These are phyloP conservation scores for Globisporangium cederbergense DNA, from an alignment of 352 stramenopile species.

Conservation along the genomic window DNA sequence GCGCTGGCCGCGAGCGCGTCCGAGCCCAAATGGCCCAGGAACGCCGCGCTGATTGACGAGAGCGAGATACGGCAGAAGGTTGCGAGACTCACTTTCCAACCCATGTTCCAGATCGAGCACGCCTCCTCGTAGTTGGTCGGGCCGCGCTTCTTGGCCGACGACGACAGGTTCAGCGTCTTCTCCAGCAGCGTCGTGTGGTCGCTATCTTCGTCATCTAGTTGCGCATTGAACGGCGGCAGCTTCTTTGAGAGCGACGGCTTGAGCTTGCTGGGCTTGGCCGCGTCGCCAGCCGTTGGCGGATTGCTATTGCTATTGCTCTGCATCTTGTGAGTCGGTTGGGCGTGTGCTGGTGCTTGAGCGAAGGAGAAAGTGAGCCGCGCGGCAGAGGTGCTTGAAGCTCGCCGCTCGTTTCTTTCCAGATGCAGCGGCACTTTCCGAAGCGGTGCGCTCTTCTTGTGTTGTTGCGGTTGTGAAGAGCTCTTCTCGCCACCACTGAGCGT, in stretches of 20 bases:
- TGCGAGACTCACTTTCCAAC: slow-evolving; percentile 79
- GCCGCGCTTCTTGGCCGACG: not conserved
- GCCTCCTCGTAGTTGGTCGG: slow-evolving; percentile 42
- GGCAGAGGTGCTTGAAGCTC: slow-evolving; percentile 19
- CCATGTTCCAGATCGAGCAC: slow-evolving; percentile 75
- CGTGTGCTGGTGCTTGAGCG: not conserved
- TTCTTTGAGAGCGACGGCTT: slow-evolving; percentile 3
- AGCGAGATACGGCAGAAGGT: slow-evolving; percentile 81
- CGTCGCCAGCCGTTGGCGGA: not conserved
- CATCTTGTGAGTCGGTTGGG: not conserved
- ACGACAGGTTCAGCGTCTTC: not conserved
- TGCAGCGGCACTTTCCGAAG: not conserved
- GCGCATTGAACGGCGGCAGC: slow-evolving; percentile 3
- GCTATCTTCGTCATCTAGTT: not conserved
- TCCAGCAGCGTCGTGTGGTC: slow-evolving; percentile 11
- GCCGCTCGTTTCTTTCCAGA: not conserved
- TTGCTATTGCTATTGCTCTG: not conserved
- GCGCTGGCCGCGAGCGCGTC: slow-evolving; percentile 68
- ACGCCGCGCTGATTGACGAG: slow-evolving; percentile 75
- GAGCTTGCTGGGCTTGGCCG: not conserved
- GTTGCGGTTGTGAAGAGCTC: too few species aligned
- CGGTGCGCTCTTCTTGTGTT: not conserved
- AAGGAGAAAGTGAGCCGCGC: slow-evolving; percentile 7
- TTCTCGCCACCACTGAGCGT: too few species aligned
- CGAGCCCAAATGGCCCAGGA: slow-evolving; percentile 72